Base-by-base conservation (phyloP, 2,329 filamentous ascomycete genomes). In the Penicillium sp. region DNA sequence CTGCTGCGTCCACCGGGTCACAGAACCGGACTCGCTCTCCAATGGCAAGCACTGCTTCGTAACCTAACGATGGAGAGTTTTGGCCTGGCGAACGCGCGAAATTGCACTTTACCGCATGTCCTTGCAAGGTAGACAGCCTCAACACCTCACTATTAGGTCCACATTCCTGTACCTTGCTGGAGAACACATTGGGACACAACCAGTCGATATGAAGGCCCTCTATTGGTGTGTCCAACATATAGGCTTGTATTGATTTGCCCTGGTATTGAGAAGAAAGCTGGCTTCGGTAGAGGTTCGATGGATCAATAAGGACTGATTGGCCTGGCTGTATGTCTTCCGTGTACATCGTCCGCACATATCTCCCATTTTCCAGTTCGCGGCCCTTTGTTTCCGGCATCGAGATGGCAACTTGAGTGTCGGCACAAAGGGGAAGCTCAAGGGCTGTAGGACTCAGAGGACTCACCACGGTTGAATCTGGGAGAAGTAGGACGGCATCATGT, bases 1-100 rank as follows among this genome's bases (percentile, higher is more conserved):
- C 71, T 26, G 79, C 78, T 6, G 85, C 85, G 45, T 70, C 78
- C 2, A 78, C 71, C 2, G 83, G 70, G 68, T 88, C 84, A 58
- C 81, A 82, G 75, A 88, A 88, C 23, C 81, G 78, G 7, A 88
- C 84, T n/a, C 76, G 74, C 44, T 83, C 78, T 17, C 82, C 82
- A 30, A 81, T 74, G 3, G 71, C 70, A 15, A 82, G 69, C 56
- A 80, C 78, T 9, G 73, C 72, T 29, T 69, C 69, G 46, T 60
- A 65, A 13, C 58, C 58, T 44, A 63, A 45, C 15, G 45, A n/a
- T 17, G 29, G 38, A 23, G 59, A 52, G 15, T 50, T 30, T 7
- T 58, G 62, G 23, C 19, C 31, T 29, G 71, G 66, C 30, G 67
- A 55, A 31, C 58, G 67, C 4, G 66, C 66, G 49, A 65, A 67